These are phyloP conservation scores for Ceratobasidium sp. DNA, from an alignment of 1,284 basidiomycete genomes.

Conservation along the genomic window DNA sequence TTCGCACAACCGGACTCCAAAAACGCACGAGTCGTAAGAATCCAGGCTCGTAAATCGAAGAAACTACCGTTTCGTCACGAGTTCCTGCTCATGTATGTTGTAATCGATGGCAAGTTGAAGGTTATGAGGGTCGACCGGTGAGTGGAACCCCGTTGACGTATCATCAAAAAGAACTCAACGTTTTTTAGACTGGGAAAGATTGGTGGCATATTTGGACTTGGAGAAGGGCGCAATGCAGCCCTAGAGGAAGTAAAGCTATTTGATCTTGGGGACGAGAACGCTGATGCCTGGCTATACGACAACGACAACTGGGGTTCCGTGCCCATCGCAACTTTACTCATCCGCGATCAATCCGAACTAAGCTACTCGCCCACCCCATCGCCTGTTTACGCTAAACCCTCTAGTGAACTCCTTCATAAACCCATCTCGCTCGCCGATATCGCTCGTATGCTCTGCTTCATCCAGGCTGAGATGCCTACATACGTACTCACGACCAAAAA, in stretches of 20 bases:
- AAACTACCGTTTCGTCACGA: conserved; percentile 31
- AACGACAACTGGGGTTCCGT: conserved; percentile 12
- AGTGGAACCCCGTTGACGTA: background rate
- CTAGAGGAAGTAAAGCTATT: conserved; percentile 29
- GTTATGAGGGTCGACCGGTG: conserved; percentile 23
- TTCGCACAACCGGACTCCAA: conserved; percentile 27
- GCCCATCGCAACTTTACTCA: conserved; percentile 21
- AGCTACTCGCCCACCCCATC: background rate
- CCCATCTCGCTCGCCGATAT: conserved; percentile 24
- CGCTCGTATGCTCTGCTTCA: conserved; percentile 30
- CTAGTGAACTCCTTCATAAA: background rate
- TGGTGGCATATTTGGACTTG: conserved; percentile 17
- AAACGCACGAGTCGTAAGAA: conserved; percentile 10
- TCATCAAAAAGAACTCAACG: background rate
- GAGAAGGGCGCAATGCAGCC: conserved; percentile 21
- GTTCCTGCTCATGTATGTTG: conserved; percentile 12
- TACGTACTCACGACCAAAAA: conserved; percentile 39
- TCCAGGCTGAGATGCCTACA: conserved; percentile 31
- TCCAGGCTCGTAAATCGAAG: conserved; percentile 20
- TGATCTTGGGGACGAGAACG: conserved; percentile 19
- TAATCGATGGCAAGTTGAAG: conserved; percentile 8
- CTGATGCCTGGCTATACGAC: conserved; percentile 29
- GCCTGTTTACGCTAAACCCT: background rate
- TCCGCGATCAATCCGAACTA: conserved; percentile 2
- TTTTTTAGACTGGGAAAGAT: conserved; percentile 21